A percentile compares a stretch with the other conserved stretches of the same genome.
Evolutionary conservation across 495 filamentous ascomycete genomes (phyloP).

Genomic region (Xylona heveae): DNA sequence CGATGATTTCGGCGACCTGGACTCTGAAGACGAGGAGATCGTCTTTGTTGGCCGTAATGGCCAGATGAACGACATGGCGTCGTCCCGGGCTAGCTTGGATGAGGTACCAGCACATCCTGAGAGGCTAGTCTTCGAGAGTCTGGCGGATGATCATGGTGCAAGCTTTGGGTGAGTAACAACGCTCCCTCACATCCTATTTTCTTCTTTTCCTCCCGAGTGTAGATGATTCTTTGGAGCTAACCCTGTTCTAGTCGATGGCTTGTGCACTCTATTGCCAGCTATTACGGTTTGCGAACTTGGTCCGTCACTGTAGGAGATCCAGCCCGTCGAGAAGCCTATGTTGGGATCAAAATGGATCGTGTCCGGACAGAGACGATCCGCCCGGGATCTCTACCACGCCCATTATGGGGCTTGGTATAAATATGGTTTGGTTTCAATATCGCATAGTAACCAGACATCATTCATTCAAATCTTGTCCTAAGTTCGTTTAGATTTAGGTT

Average conservation of each 20-base stretch:
- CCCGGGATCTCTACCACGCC: no score
- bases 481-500: no score
- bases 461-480: no score
- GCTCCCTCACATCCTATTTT: constrained; percentile 3
- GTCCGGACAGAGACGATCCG: no score
- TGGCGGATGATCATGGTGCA: constrained; percentile 49
- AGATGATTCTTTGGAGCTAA: constrained; percentile 9
- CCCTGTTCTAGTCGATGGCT: constrained; percentile 53
- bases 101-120: constrained; percentile 19
- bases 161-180: constrained; percentile 53
- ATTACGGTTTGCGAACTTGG: constrained; percentile 80
- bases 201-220: constrained; percentile 1
- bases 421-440: no score
- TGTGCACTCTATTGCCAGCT: constrained; percentile 76
- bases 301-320: constrained; percentile 59
- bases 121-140: constrained; percentile 60
- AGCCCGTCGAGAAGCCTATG: constrained; percentile 65
- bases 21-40: constrained; percentile 69
- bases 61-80: constrained; percentile 40
- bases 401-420: no score
- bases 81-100: constrained; percentile 10
- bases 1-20: constrained; percentile 26
- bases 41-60: constrained; percentile 75
- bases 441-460: no score
- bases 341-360: constrained; percentile 62